Evolutionary conservation across 192 early-diverging fungal species (phyloP), one percentile per base, ranked within the genome.

Genomic region (Coemansia javaensis): DNA sequence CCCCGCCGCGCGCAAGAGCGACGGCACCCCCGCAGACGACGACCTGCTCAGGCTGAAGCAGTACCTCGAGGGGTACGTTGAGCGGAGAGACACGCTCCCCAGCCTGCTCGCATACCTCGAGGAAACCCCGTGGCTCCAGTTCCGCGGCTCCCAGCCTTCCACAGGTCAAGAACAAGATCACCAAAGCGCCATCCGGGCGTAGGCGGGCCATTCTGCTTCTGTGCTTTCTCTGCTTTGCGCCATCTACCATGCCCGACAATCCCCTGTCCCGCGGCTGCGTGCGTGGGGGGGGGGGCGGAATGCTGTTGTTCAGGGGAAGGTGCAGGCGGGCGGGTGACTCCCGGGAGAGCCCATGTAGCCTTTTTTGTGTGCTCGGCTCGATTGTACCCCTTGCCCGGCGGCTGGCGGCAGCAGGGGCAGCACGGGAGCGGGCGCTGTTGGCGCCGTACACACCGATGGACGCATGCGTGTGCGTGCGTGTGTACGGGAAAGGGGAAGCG

Each of bases 91-190:
- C 15, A 9, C 40, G 15, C 43, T 50, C 16, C 46, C 35, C 5
- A 44, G 35, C 27, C 27, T 73, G 50, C 18, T 73, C 11, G 38
- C 32, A 13, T 73, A 73, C 36, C 12, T 66, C 34, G 35, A 44
- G 17, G 31, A 49, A 4, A 20, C 46, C 15, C 50, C 57, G 14
- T 73, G 70, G 70, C 41, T 40, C 16, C 58, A 56, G 21, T 65
- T 56, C 34, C 41, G 54, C 12, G 36, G 41, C 20, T 28, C 48
- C 10, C 18, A 22, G 10, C 30, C 39, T 1, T 5, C 16, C 39
- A 12, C 21, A 23, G 24, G 22, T 8, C 18, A 10, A 13, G 4
- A 40, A 18, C 23, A n/a, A n/a, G n/a, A n/a, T n/a, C n/a, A n/a
- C n/a, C n/a, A n/a, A n/a, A n/a, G n/a, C n/a, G n/a, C n/a, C n/a